phyloP scores from a whole-genome alignment of 73 alveolate genomes.

The Uronychia setigera region DNA sequence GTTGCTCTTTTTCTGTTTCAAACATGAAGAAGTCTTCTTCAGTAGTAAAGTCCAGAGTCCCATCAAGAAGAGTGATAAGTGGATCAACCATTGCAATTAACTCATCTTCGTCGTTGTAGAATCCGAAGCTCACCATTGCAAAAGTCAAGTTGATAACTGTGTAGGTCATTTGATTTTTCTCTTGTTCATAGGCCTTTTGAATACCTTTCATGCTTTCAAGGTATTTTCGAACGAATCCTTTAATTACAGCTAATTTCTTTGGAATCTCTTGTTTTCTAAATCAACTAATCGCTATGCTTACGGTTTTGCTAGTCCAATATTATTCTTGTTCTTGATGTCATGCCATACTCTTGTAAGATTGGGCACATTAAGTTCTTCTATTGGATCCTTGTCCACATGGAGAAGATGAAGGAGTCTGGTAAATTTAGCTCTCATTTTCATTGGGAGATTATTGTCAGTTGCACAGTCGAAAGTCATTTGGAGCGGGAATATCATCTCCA shows the following conservation, averaged over 20 bases:
- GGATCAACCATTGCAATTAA: conserved; percentile 47
- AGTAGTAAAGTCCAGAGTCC: conserved; percentile 22
- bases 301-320: conserved; percentile 18
- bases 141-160: conserved; percentile 23
- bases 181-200: conserved; percentile 42
- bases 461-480: conserved; percentile 18
- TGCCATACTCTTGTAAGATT: conserved; percentile 41
- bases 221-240: conserved; percentile 16
- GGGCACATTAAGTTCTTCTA: conserved; percentile 30
- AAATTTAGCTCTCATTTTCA: conserved; percentile 33
- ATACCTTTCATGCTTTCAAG: conserved; percentile 5
- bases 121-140: conserved; percentile 21
- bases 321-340: background rate
- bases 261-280: conserved; percentile 37
- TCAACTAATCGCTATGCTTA: conserved; percentile 1
- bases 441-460: conserved; percentile 2
- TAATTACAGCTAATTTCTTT: background rate
- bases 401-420: conserved; percentile 24
- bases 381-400: conserved; percentile 52
- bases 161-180: conserved; percentile 22
- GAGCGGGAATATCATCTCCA: conserved; percentile 30
- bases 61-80: conserved; percentile 43
- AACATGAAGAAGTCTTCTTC: conserved; percentile 29
- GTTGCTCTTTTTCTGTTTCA: background rate
- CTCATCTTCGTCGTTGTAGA: conserved; percentile 33